Evolutionary conservation across 1,284 basidiomycete species (phyloP), one percentile per base, ranked within the genome.

Genomic region (Puccinia triticina): DNA sequence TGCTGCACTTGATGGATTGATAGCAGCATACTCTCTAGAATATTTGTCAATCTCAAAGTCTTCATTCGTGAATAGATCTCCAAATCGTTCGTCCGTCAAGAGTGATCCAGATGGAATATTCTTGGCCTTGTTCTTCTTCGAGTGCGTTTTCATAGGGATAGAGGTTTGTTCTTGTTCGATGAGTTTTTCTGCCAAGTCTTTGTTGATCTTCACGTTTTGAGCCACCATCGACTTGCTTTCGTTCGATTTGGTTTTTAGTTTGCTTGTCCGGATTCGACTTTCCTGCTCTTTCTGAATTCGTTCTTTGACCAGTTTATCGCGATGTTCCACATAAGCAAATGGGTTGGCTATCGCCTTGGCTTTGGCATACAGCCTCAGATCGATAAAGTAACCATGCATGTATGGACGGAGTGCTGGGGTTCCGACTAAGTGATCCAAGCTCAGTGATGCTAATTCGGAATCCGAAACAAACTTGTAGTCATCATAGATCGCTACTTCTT

Each of bases 331-430:
- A 86, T 98, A 98, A 4, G 92, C 94, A 86, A 95, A 96, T 0
- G 97, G 97, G 88, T 99, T 98, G 83, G 94, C 92, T 85, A 99
- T 95, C 85, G 98, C 91, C 50, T 96, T 92, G 0, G 97, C 97
- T 76, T 95, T 93, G 85, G 97, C 94, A 89, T 99, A 99, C 10
- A 98, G 91, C 86, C 94, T 93, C 87, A 99, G 91, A 14, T 95
- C 93, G 84, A 99, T 88, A 89, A 99, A 99, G 91, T 96, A 98
- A 73, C 97, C 97, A 88, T 99, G 97, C 96, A 99, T 98, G 89
- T 99, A 99, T 0, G 97, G 96, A 87, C 96, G 96, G 89, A 99
- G 92, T 21, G 94, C 91, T 16, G 95, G 92, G 0, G 95, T 97
- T 77, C 97, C 97, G 85, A 98, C 89, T 85, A 99, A 93, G 87